Percentiles rank a stretch among this genome's conserved stretches.
Evolutionary conservation across 2,329 filamentous ascomycete species (phyloP).

Genomic region (Rhynchosporium secalis): DNA sequence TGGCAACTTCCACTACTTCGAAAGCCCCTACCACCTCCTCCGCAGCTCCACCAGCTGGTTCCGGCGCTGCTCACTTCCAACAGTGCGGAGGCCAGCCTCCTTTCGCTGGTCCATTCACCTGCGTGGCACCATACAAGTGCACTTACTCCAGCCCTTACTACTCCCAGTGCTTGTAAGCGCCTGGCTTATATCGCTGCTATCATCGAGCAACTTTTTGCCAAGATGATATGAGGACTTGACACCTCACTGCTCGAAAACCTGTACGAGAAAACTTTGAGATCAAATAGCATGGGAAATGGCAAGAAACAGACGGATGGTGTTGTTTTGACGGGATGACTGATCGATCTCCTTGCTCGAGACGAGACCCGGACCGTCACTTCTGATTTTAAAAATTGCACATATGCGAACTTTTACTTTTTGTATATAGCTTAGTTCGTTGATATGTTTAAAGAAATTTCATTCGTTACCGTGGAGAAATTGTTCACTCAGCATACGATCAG

Average conservation of each 20-base stretch:
- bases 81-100: slow-evolving; percentile 42
- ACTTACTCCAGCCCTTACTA: slow-evolving; percentile 42
- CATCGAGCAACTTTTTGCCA: neutral
- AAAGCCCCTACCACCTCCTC: neutral
- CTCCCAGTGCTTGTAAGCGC: slow-evolving; percentile 41
- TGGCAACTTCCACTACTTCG: slow-evolving; percentile 9
- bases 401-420: slow-evolving; percentile 7
- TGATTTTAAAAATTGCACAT: slow-evolving; percentile 3
- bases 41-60: slow-evolving; percentile 2
- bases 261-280: neutral
- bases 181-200: neutral
- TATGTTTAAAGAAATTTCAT: slow-evolving; percentile 6
- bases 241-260: neutral
- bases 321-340: neutral
- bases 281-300: slow-evolving; percentile 3
- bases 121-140: slow-evolving; percentile 26
- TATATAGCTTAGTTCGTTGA: slow-evolving; percentile 10
- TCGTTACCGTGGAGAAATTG: slow-evolving; percentile 5
- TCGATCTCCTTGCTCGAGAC: slow-evolving; percentile 7
- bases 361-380: slow-evolving; percentile 7
- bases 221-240: neutral
- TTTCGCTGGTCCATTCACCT: slow-evolving; percentile 40
- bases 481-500: neutral
- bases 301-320: slow-evolving; percentile 3
- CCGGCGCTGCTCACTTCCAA: slow-evolving; percentile 32